A percentile compares a stretch with the other conserved stretches of the same genome.
These are phyloP conservation scores for Panaeolus papilionaceus DNA, from an alignment of 768 basidiomycete genomes.

Conservation along the genomic window DNA sequence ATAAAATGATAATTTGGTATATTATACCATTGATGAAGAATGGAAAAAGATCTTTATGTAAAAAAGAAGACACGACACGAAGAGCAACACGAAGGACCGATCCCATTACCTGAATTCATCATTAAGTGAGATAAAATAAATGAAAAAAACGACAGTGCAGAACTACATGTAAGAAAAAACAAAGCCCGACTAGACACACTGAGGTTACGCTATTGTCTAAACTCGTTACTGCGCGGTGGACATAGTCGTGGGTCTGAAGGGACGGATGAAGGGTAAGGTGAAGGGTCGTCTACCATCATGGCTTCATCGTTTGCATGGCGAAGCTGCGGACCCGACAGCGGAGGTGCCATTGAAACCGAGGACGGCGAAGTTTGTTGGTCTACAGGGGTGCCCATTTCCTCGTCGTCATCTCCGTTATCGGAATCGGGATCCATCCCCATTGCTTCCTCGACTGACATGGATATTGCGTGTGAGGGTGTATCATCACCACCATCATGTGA, in stretches of 20 bases:
- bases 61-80: background rate
- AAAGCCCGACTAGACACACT: background rate
- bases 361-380: slow-evolving; percentile 18
- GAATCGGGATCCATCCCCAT: slow-evolving; percentile 41
- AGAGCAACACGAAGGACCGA: background rate
- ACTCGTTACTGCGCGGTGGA: slow-evolving; percentile 16
- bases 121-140: slow-evolving; percentile 12
- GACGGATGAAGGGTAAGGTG: background rate
- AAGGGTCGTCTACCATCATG: slow-evolving; percentile 22
- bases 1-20: slow-evolving; percentile 9
- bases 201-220: background rate
- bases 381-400: slow-evolving; percentile 36
- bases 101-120: slow-evolving; percentile 12
- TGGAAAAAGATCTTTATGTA: background rate
- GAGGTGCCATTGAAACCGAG: slow-evolving; percentile 20
- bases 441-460: slow-evolving; percentile 40
- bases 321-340: background rate
- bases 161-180: background rate
- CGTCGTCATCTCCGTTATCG: slow-evolving; percentile 32
- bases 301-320: slow-evolving; percentile 1
- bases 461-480: slow-evolving; percentile 25
- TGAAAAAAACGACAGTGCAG: background rate
- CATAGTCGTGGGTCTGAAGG: slow-evolving; percentile 28
- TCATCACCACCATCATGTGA: slow-evolving; percentile 43
- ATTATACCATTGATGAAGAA: background rate